phyloP scores from a whole-genome alignment of 2,329 filamentous ascomycete species.

The Mycogone perniciosa region DNA sequence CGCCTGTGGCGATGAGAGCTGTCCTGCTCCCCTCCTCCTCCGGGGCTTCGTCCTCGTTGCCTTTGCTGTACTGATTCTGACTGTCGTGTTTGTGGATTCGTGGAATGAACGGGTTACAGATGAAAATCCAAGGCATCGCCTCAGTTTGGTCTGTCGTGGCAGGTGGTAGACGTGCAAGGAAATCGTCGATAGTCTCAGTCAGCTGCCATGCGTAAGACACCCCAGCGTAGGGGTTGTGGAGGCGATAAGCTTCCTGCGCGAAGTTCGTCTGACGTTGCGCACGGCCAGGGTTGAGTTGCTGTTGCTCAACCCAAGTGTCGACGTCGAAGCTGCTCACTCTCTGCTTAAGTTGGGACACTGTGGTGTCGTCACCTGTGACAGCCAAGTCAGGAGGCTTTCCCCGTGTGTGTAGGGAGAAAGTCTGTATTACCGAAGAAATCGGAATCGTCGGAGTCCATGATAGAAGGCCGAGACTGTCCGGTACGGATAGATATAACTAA shows the following conservation, averaged over 20 bases:
- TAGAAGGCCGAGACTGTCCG: background rate
- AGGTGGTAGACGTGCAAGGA: constrained; percentile 63
- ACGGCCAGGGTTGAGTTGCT: constrained; percentile 22
- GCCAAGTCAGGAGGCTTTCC: background rate
- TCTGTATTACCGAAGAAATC: constrained; percentile 47
- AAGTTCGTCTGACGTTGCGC: constrained; percentile 18
- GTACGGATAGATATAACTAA: background rate
- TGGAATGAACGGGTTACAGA: constrained; percentile 55
- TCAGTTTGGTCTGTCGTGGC: constrained; percentile 46
- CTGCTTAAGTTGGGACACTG: constrained; percentile 40
- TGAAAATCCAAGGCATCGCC: constrained; percentile 63
- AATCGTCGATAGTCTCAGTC: constrained; percentile 56
- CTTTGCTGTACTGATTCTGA: constrained; percentile 32
- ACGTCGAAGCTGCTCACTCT: constrained; percentile 46
- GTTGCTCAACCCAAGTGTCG: constrained; percentile 35
- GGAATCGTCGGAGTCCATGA: constrained; percentile 43
- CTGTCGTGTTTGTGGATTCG: constrained; percentile 28
- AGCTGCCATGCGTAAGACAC: constrained; percentile 53
- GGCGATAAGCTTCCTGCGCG: constrained; percentile 21
- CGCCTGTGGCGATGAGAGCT: constrained; percentile 45
- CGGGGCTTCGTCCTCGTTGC: constrained; percentile 45
- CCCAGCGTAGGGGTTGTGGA: constrained; percentile 56
- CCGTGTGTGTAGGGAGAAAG: background rate
- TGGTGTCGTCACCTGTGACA: constrained; percentile 47
- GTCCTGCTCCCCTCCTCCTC: constrained; percentile 41